Evolutionary conservation across 345 rosid species (phyloP).

Genomic region (Durio zibethinus): DNA sequence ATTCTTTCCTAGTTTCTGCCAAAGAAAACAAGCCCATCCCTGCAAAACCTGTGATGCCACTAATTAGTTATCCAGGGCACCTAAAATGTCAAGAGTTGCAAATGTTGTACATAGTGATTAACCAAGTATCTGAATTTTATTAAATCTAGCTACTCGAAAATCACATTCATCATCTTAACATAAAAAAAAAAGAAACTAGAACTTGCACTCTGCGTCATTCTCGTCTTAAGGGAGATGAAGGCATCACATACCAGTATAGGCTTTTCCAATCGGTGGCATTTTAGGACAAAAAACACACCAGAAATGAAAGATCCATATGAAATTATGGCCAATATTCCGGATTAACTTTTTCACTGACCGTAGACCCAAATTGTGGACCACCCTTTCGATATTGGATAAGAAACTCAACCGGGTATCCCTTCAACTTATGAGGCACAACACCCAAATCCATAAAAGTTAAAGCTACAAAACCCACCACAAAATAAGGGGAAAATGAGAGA

Average conservation of each 20-base stretch:
- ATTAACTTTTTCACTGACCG: constrained; percentile 83
- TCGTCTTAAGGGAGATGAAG: constrained; percentile 32
- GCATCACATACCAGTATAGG: constrained; percentile 28
- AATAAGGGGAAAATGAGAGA: neutral
- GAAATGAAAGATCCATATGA: constrained; percentile 27
- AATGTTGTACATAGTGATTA: neutral
- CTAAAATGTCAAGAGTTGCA: neutral
- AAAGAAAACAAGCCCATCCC: neutral
- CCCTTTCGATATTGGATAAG: constrained; percentile 88
- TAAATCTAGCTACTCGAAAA: constrained; percentile 16
- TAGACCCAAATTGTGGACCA: constrained; percentile 93
- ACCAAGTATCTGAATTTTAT: constrained; percentile 21
- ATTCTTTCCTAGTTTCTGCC: constrained; percentile 4
- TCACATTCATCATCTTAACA: constrained; percentile 10
- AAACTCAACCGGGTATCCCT: constrained; percentile 90
- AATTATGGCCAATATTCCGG: constrained; percentile 65
- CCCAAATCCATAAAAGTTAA: constrained; percentile 78
- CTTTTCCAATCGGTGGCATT: constrained; percentile 24
- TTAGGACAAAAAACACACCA: constrained; percentile 20
- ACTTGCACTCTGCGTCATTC: constrained; percentile 21
- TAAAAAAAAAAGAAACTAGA: constrained; percentile 17
- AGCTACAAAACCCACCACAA: constrained; percentile 51
- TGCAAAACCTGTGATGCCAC: neutral
- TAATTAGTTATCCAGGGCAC: neutral
- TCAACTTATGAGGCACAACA: constrained; percentile 76